Evolutionary conservation across 352 stramenopile genomes (phyloP).

Genomic region (Stephanocyclus meneghinianus): DNA sequence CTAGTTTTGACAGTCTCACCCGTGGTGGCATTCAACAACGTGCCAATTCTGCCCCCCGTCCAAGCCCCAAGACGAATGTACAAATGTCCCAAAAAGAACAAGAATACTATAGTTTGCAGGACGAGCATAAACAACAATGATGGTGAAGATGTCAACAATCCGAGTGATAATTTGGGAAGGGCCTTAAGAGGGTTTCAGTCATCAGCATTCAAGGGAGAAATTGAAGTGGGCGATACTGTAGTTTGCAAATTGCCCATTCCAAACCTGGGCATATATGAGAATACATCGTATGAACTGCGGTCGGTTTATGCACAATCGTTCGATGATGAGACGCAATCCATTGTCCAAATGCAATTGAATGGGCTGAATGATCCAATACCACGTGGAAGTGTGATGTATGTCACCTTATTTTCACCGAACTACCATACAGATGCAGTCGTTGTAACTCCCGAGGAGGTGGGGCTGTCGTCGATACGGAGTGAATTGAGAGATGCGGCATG

Average conservation of each 20-base stretch:
- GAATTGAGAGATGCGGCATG: conserved; percentile 34
- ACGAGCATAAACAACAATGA: conserved; percentile 17
- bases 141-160: conserved; percentile 27
- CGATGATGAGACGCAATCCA: conserved; percentile 43
- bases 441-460: conserved; percentile 54
- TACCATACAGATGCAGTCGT: conserved; percentile 39
- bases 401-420: conserved; percentile 46
- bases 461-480: conserved; percentile 32
- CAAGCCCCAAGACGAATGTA: background rate
- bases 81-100: background rate
- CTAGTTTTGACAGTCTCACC: background rate
- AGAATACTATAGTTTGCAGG: background rate
- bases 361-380: conserved; percentile 25
- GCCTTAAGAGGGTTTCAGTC: conserved; percentile 34
- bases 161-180: conserved; percentile 36
- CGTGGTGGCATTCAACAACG: conserved; percentile 1
- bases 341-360: conserved; percentile 36
- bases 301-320: conserved; percentile 56
- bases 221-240: conserved; percentile 42
- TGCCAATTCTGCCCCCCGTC: background rate
- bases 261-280: conserved; percentile 38
- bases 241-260: conserved; percentile 45
- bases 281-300: conserved; percentile 52
- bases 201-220: conserved; percentile 37
- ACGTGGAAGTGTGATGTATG: conserved; percentile 22